Conservation (phyloP, 306 rosid species). For the Pterocarpus macrocarpus region DNA sequence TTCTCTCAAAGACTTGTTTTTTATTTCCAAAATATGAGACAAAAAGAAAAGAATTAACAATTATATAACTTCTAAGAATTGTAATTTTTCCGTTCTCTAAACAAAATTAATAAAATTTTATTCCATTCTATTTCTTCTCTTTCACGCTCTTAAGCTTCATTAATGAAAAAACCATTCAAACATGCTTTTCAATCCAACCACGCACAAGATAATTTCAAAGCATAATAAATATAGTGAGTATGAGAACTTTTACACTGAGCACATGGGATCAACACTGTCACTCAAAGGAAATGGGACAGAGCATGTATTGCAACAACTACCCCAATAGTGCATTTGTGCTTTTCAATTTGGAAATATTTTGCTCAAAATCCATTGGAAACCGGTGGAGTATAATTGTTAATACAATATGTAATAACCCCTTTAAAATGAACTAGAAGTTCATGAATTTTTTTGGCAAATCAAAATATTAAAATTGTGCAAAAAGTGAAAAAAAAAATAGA, state of each 20-base stretch:
- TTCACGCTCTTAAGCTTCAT: no score
- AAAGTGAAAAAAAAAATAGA: not conserved
- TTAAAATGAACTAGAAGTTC: not conserved
- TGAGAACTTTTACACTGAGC: not conserved
- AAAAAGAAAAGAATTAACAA: no score
- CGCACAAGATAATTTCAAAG: not conserved
- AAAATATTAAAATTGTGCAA: not conserved
- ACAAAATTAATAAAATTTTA: no score
- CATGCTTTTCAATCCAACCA: not conserved
- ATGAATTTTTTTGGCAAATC: not conserved
- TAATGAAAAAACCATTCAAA: not conserved
- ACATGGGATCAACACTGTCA: not conserved
- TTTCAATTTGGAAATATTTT: slow-evolving; percentile 26
- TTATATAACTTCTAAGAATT: no score
- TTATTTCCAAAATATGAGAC: no score
- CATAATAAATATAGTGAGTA: not conserved
- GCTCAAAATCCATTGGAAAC: not conserved
- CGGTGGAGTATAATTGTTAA: not conserved
- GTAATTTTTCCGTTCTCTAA: no score
- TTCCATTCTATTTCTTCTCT: no score
- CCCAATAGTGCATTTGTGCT: not conserved
- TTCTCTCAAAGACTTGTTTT: no score
- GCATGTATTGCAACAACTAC: not conserved
- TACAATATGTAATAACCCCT: not conserved
- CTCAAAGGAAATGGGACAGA: not conserved